phyloP scores from a whole-genome alignment of 305 asterid genomes.

The Rubia peregrina region DNA sequence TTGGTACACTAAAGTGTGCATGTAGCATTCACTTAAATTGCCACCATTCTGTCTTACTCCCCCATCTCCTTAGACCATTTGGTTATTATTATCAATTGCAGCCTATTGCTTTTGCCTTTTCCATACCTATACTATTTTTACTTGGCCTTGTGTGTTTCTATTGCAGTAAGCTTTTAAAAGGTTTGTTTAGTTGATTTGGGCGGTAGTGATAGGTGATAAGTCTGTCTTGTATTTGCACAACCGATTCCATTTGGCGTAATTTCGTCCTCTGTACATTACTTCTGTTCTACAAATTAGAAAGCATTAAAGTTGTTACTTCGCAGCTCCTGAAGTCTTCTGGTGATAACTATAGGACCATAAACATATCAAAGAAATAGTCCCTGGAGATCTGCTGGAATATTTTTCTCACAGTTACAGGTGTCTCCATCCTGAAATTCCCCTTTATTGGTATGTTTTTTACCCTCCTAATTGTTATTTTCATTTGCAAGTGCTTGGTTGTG shows the following conservation, averaged over 20 bases:
- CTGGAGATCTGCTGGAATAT: constrained; percentile 1
- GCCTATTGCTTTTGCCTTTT: constrained; percentile 3
- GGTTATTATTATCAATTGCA: neutral
- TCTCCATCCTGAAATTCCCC: no score
- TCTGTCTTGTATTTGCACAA: neutral
- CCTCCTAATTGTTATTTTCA: no score
- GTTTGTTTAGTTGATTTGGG: neutral
- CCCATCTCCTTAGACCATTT: constrained; percentile 1
- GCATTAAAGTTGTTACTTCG: neutral
- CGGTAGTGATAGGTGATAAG: neutral
- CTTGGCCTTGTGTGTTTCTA: neutral
- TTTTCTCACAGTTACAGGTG: no score
- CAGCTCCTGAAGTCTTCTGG: neutral
- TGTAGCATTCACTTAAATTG: neutral
- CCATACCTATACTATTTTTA: neutral
- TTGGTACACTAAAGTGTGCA: neutral
- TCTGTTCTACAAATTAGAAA: neutral
- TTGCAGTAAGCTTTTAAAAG: neutral
- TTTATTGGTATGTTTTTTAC: no score
- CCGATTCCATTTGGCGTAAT: neutral
- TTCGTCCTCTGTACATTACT: neutral
- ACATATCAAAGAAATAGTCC: neutral
- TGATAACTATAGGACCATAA: constrained; percentile 7
- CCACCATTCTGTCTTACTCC: neutral
- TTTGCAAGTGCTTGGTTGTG: no score